Evolutionary conservation across 805 yeast genomes (phyloP).

Genomic region (Yamadazyma tumulicola): DNA sequence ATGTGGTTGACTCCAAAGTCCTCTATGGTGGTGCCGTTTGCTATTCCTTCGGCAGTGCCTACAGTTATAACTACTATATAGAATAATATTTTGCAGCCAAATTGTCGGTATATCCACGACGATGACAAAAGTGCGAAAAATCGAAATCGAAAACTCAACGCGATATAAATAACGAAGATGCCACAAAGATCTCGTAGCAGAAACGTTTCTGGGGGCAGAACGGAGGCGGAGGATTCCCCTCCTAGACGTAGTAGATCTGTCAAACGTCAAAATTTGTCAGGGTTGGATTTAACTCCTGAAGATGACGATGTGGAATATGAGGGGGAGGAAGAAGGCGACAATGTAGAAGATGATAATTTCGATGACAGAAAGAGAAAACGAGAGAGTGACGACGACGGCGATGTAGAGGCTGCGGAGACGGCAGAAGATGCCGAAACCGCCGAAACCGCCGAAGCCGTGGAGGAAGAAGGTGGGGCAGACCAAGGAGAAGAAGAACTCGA

Average conservation of each 20-base stretch:
- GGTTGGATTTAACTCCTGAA: slow-evolving; percentile 18
- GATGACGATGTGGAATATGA: slow-evolving; percentile 16
- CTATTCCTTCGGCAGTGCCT: slow-evolving; percentile 65
- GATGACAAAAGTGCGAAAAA: neutral
- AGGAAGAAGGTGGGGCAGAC: slow-evolving; percentile 14
- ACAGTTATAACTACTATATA: slow-evolving; percentile 17
- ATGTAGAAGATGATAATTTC: slow-evolving; percentile 11
- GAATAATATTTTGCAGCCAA: neutral
- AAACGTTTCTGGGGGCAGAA: slow-evolving; percentile 1
- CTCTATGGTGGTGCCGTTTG: slow-evolving; percentile 73
- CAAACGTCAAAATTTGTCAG: slow-evolving; percentile 12
- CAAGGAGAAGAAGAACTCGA: slow-evolving; percentile 15
- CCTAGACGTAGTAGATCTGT: slow-evolving; percentile 7
- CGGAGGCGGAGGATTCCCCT: neutral
- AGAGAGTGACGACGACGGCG: slow-evolving; percentile 10
- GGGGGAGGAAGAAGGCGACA: slow-evolving; percentile 21
- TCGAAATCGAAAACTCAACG: neutral
- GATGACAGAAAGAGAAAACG: slow-evolving; percentile 11
- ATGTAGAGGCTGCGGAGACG: too few relatives aligned
- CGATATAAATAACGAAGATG: slow-evolving; percentile 1
- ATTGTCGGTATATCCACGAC: neutral
- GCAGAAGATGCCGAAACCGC: slow-evolving; percentile 14
- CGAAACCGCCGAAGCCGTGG: slow-evolving; percentile 14
- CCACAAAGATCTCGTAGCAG: slow-evolving; percentile 9
- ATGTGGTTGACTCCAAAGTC: slow-evolving; percentile 23